These are phyloP conservation scores for Cryptococcus jaspeensis DNA, from an alignment of 1,284 basidiomycete species.

Conservation along the genomic window DNA sequence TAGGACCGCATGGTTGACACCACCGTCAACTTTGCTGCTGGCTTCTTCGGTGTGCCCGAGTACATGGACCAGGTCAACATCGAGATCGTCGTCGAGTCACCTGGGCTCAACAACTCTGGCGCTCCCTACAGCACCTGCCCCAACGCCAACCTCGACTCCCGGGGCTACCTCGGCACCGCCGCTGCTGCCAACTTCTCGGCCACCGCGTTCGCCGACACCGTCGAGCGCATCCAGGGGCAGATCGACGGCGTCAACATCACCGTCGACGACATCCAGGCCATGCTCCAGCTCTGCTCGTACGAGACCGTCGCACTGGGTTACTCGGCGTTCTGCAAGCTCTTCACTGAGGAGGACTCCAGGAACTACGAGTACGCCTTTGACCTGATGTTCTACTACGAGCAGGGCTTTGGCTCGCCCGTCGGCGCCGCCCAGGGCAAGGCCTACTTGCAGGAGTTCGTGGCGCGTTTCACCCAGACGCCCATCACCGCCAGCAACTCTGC, in stretches of 20 bases:
- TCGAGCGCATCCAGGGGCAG: constrained; percentile 40
- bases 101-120: constrained; percentile 55
- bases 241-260: constrained; percentile 26
- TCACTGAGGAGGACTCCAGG: constrained; percentile 81
- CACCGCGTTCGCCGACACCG: constrained; percentile 45
- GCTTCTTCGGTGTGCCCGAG: constrained; percentile 83
- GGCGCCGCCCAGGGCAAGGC: constrained; percentile 77
- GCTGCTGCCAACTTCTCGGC: constrained; percentile 63
- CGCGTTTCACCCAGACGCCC: constrained; percentile 72
- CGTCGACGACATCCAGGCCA: constrained; percentile 33
- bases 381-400: constrained; percentile 62
- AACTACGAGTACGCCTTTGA: constrained; percentile 79
- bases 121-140: constrained; percentile 46
- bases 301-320: constrained; percentile 90
- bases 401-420: constrained; percentile 75
- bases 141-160: constrained; percentile 76
- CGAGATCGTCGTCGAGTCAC: constrained; percentile 55
- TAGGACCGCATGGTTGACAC: constrained; percentile 83
- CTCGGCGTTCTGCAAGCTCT: constrained; percentile 83
- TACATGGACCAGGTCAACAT: constrained; percentile 79
- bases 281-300: constrained; percentile 64
- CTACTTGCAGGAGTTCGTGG: constrained; percentile 76
- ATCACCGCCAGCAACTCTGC: constrained; percentile 67
- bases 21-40: constrained; percentile 77
- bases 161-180: constrained; percentile 34